Evolutionary conservation across 2,329 filamentous ascomycete genomes (phyloP), one percentile per base, ranked within the genome.

Genomic region (Dactylellina drechsleri): DNA sequence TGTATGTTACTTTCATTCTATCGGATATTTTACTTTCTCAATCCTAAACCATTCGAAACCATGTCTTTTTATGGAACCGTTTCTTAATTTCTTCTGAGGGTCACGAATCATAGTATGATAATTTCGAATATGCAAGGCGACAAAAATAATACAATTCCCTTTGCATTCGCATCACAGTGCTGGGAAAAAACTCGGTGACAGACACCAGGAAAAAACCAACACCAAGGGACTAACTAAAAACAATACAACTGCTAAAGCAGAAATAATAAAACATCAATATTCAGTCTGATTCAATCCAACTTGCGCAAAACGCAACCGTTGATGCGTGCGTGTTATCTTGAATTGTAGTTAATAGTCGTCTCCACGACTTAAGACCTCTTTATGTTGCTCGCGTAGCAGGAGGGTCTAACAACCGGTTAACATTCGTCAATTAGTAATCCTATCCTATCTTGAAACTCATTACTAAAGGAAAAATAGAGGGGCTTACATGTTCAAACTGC

Each of bases 401-500:
- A 93, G 90, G 31, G 91, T 92, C 90, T 92, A 73, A 18, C n/a
- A n/a, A n/a, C n/a, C n/a, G n/a, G n/a, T n/a, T n/a, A n/a, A n/a
- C 12, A 20, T 50, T 23, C 20, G 61, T 3, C 58, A 54, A 12
- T 3, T 4, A 23, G 5, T 13, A n/a, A 36, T 12, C 7, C 16
- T 62, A 15, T 52, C 18, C n/a, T n/a, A n/a, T n/a, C n/a, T n/a
- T n/a, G n/a, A n/a, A n/a, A n/a, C n/a, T n/a, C n/a, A n/a, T n/a
- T n/a, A n/a, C 90, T 92, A 73, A 18, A 28, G 2, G 20, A 45
- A 12, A 50, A 7, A 59, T 28, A 23, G 3, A 16, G 18, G 66
- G 26, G 47, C 91, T 87, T 84, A 96, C 93, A 84, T 97, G 93
- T 85, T 97, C 93, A 81, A 89, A 96, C 82, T 97, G 93, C 77